These are phyloP conservation scores for Coniosporium tulheliwenetii DNA, from an alignment of 2,329 filamentous ascomycete genomes.

Conservation along the genomic window DNA sequence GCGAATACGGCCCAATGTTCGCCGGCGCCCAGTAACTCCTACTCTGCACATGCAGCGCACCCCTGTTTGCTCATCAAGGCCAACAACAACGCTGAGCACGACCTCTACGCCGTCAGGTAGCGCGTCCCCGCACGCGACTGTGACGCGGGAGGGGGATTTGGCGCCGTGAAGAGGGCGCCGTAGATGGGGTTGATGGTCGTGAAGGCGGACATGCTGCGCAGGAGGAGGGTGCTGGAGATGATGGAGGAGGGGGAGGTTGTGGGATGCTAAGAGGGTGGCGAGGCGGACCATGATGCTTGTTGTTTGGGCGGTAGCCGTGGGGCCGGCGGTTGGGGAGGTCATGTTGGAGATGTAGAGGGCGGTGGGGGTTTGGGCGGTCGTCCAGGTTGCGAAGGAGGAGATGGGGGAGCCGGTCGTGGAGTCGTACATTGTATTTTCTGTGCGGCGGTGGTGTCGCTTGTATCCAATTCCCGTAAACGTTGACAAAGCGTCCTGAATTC, in stretches of 20 bases:
- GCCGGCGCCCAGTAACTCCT: slow-evolving; percentile 95
- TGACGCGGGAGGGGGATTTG: slow-evolving; percentile 75
- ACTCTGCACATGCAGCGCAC: slow-evolving; percentile 74
- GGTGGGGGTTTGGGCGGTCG: no score
- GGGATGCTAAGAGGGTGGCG: slow-evolving; percentile 10
- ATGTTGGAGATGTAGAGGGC: slow-evolving; percentile 18
- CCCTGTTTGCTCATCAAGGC: slow-evolving; percentile 14
- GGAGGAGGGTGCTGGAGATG: slow-evolving; percentile 43
- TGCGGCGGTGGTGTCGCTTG: no score
- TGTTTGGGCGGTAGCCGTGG: slow-evolving; percentile 23
- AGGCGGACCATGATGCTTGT: slow-evolving; percentile 22
- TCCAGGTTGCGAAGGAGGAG: no score
- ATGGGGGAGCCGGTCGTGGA: no score
- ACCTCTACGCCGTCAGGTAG: slow-evolving; percentile 47
- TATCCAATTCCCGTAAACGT: no score
- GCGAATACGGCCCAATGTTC: slow-evolving; percentile 94
- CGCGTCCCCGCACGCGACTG: slow-evolving; percentile 56
- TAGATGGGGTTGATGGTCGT: slow-evolving; percentile 60
- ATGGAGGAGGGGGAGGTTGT: slow-evolving; percentile 13
- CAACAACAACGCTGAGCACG: slow-evolving; percentile 39
- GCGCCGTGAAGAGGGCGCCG: slow-evolving; percentile 55
- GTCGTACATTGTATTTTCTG: no score
- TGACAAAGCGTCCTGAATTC: slow-evolving; percentile 31
- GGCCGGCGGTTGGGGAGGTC: slow-evolving; percentile 21
- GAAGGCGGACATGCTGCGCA: slow-evolving; percentile 72